These are phyloP conservation scores for Pestalotiopsis sp. DNA, from an alignment of 2,329 filamentous ascomycete species.

Conservation along the genomic window DNA sequence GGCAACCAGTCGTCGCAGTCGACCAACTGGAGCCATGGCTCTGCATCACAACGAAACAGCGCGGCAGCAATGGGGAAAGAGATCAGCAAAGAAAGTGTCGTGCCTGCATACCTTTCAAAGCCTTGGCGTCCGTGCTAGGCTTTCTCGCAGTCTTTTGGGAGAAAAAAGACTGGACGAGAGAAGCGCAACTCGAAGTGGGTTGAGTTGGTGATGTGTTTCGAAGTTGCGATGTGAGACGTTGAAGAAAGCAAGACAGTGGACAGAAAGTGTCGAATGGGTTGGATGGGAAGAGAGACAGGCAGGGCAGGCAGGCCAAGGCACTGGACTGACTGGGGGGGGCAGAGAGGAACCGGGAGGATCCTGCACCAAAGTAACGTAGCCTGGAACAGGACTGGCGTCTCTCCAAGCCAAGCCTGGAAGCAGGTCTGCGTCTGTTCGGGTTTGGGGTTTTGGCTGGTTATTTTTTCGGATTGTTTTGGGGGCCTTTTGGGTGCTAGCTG, in stretches of 20 bases:
- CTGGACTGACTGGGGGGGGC: background rate
- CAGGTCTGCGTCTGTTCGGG: no score
- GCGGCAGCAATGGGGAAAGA: background rate
- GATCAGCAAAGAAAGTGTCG: conserved; percentile 9
- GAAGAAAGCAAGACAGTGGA: conserved; percentile 19
- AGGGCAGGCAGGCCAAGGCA: background rate
- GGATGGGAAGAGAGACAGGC: conserved; percentile 6
- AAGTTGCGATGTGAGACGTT: conserved; percentile 27
- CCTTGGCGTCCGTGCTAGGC: conserved; percentile 17
- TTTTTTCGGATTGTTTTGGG: background rate
- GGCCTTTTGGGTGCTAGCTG: background rate
- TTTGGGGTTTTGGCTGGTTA: no score
- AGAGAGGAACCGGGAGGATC: background rate
- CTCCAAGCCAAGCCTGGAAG: no score
- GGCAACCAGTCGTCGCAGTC: background rate
- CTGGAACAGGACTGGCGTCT: background rate
- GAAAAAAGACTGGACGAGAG: conserved; percentile 23
- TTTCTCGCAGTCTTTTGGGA: conserved; percentile 16
- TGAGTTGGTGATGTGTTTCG: conserved; percentile 26
- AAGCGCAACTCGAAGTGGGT: conserved; percentile 19
- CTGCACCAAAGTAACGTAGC: background rate
- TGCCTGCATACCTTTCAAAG: conserved; percentile 18
- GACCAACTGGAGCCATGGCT: conserved; percentile 1
- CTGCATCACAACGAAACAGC: conserved; percentile 10
- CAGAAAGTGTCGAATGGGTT: conserved; percentile 16